Evolutionary conservation across 495 filamentous ascomycete species (phyloP), one percentile per base, ranked within the genome.

Genomic region (Chaetomium tenue): DNA sequence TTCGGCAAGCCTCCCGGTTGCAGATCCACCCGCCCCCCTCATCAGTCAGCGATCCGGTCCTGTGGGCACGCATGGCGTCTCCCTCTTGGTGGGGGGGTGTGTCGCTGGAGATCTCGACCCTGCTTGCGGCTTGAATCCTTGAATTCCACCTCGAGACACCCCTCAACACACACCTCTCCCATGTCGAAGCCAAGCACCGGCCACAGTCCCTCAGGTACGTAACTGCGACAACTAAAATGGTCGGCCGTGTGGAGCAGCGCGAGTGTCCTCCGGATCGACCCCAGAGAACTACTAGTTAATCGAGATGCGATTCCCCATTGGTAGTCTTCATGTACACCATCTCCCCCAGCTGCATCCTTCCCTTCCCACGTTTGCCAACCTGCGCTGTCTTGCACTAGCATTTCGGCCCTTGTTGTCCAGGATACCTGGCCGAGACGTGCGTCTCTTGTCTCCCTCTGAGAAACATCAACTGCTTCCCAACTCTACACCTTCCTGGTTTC

Each of bases 31-130:
- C 18, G 39, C 60, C 54, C 70, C 64, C 50, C 66, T 37, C 64
- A 61, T 72, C 64, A 58, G 64, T 42, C 66, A 63, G 42, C 58
- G 68, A 68, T 69, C 71, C 66, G 56, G 68, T 63, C 22, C 63
- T 65, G 63, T 61, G 52, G 47, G 61, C 60, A n/a, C n/a, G 54
- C 59, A 61, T 52, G 66, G 68, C 61, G 63, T 65, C 63, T 65
- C 61, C 65, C 51, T 60, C 66, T 64, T 58, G 51, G 62, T 58
- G 50, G 37, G 50, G 56, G 63, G 63, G 68, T 58, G 68, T 51
- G 72, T 68, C 65, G 63, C 56, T 58, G 71, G 68, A 70, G 67
- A 73, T 71, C 61, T 61, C 62, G 59, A 61, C 68, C 60, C 63
- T 70, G 63, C 58, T 55, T 60, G 26, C 44, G 44, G 33, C 33